These are phyloP conservation scores for Aureobasidium sp. DNA, from an alignment of 2,329 filamentous ascomycete genomes.

Conservation along the genomic window DNA sequence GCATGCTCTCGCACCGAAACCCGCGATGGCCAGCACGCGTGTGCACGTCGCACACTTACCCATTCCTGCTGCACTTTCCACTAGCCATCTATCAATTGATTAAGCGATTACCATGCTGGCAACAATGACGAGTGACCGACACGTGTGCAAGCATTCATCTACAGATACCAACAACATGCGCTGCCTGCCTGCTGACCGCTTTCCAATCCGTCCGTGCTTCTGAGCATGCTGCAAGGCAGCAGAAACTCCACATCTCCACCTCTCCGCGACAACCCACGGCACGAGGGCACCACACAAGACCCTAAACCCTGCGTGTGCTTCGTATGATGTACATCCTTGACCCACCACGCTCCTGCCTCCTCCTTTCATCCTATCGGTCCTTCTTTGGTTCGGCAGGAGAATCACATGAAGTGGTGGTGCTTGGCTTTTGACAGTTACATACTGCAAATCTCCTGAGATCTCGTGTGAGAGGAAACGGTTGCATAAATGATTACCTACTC, in stretches of 20 bases:
- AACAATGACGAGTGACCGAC: background rate
- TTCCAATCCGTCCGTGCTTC: background rate
- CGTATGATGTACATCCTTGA: background rate
- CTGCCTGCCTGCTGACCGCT: background rate
- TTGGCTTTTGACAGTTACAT: background rate
- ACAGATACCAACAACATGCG: background rate
- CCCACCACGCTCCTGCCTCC: background rate
- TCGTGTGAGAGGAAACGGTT: background rate
- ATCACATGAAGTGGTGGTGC: background rate
- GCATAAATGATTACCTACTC: too few relatives aligned
- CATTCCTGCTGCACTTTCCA: too few relatives aligned
- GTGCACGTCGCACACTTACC: background rate
- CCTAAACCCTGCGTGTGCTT: background rate
- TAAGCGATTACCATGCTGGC: background rate
- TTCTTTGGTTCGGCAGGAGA: background rate
- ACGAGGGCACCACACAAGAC: background rate
- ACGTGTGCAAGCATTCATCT: background rate
- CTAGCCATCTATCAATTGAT: background rate
- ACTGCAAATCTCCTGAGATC: background rate
- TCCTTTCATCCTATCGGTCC: slow-evolving; percentile 9
- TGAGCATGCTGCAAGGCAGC: background rate
- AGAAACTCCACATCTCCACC: slow-evolving; percentile 9
- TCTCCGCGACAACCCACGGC: background rate
- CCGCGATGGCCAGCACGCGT: background rate
- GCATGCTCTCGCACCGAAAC: background rate